phyloP scores from a whole-genome alignment of 225 moss, liverwort and hornwort species.

The Pleurozium schreberi region DNA sequence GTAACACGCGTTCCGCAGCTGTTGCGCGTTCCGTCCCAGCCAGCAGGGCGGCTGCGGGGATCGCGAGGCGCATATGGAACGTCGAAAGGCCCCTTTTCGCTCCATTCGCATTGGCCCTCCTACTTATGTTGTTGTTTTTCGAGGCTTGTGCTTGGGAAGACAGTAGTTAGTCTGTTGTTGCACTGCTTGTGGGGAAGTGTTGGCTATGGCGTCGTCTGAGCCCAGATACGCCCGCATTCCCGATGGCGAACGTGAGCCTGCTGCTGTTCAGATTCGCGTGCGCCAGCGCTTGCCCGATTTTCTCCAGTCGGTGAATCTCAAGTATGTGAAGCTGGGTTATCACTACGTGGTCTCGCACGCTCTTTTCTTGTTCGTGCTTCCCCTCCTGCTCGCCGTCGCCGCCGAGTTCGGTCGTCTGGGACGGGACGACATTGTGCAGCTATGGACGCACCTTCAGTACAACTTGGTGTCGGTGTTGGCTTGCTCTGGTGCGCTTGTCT shows the following conservation, averaged over 20 bases:
- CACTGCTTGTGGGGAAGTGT: background rate
- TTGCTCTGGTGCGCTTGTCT: constrained; percentile 40
- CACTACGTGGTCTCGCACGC: constrained; percentile 45
- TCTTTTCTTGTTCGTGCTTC: constrained; percentile 22
- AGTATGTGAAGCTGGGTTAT: constrained; percentile 41
- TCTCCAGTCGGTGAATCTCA: constrained; percentile 43
- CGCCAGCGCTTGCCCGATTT: constrained; percentile 43
- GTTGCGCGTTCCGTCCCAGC: background rate
- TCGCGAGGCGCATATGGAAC: background rate
- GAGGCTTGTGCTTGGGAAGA: background rate
- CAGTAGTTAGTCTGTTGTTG: background rate
- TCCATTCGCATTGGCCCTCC: background rate
- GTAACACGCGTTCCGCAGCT: background rate
- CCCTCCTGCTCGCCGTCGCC: constrained; percentile 32
- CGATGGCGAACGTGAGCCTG: background rate
- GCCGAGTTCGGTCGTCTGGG: constrained; percentile 33
- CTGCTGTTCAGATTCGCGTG: constrained; percentile 31
- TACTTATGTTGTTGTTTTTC: background rate
- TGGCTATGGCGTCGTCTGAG: constrained; percentile 9
- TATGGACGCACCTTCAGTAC: constrained; percentile 43
- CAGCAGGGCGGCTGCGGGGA: background rate
- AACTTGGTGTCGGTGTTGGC: constrained; percentile 38
- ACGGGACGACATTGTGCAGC: constrained; percentile 25
- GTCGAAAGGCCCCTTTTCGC: no score
- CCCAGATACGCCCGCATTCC: background rate